Base-by-base conservation (phyloP, 1,284 basidiomycete species). In the Schizopora paradoxa region DNA sequence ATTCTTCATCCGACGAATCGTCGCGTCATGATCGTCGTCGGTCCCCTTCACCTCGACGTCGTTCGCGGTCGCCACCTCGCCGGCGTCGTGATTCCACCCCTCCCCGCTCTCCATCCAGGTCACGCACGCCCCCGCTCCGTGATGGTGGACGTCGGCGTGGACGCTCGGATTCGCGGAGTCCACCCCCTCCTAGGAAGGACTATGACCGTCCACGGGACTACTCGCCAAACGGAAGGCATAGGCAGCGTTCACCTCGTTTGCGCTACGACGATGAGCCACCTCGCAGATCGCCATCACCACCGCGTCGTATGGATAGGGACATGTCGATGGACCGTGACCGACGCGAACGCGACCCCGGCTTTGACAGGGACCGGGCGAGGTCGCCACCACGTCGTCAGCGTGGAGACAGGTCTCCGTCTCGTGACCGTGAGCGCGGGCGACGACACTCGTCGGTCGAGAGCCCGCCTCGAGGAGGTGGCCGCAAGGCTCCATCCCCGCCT, bases 151-250 rank as follows among this genome's bases (percentile, higher is more conserved):
- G 31, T n/a, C 31, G 19, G 13, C 36, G 16, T 37, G 25, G 60
- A 62, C 23, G 57, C 28, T n/a, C n/a, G n/a, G n/a, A 63, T 39
- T 63, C 64, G 1, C 54, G 64, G n/a, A 54, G 62, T 7, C 53
- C 54, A 5, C 54, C 52, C 23, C 51, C 63, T 7, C 53, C n/a
- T 44, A 22, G 34, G 40, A 33, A 45, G 13, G 38, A 36, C 11
- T 38, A 29, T 23, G 32, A 19, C 16, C 36, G 52, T 22, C 29
- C 21, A n/a, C 22, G 43, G 5, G 54, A 57, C 2, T 57, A 58
- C 8, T 58, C 61, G 2, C 52, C 51, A 13, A 56, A 51, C 54
- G 66, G 49, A 48, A 59, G 52, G 43, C 63, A 57, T 45, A 61
- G 59, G 33, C 59, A 59, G 8, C 60, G 57, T 23, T 60, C 65